These are phyloP conservation scores for Hansenula lynferdii DNA, from an alignment of 1,139 yeast species.

Conservation along the genomic window DNA sequence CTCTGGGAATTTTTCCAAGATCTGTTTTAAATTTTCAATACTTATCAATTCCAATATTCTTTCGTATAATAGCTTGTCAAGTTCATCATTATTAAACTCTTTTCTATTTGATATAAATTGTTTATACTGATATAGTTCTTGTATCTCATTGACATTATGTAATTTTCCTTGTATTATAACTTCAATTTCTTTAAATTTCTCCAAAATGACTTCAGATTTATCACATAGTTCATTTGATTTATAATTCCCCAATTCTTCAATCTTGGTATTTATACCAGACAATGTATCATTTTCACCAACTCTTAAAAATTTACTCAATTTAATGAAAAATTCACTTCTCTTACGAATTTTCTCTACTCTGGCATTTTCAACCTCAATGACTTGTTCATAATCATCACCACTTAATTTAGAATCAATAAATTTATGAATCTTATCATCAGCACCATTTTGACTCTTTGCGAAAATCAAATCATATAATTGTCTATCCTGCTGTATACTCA, in stretches of 20 bases:
- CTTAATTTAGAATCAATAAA: slow-evolving; percentile 6
- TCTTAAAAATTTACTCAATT: slow-evolving; percentile 1
- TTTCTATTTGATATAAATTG: neutral
- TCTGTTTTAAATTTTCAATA: slow-evolving; percentile 8
- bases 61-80: neutral
- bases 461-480: slow-evolving; percentile 16
- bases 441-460: neutral
- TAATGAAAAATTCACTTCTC: neutral
- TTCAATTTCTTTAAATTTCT: slow-evolving; percentile 3
- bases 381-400: neutral
- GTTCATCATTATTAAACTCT: neutral
- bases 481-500: slow-evolving; percentile 26
- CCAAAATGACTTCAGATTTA: neutral
- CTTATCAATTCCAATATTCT: neutral
- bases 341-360: neutral
- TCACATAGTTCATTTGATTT: neutral
- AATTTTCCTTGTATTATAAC: neutral
- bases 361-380: no score
- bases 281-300: neutral
- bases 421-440: slow-evolving; percentile 2
- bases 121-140: neutral
- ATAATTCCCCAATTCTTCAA: neutral
- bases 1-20: slow-evolving; percentile 5
- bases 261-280: neutral
- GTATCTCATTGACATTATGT: neutral